Conservation (phyloP, 1,284 basidiomycete species). For the Ganoderma multipileum region DNA sequence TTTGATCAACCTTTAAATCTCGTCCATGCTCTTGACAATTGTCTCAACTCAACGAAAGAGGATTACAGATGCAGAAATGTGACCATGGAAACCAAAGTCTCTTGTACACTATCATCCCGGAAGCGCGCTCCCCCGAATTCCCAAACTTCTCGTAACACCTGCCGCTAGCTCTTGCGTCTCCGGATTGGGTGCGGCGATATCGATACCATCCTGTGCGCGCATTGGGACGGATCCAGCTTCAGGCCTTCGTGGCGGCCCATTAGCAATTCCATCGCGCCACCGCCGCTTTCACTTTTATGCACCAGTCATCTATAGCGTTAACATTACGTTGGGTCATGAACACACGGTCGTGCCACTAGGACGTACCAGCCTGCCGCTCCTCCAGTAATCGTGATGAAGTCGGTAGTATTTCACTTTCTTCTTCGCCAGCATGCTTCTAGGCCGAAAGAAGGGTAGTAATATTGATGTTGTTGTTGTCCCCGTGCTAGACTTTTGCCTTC, state of each 20-base stretch:
- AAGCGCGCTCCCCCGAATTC: slow-evolving; percentile 17
- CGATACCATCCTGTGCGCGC: slow-evolving; percentile 16
- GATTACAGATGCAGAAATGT: no score
- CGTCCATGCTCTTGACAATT: neutral
- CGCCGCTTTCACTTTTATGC: neutral
- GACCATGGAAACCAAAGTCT: neutral
- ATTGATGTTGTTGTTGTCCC: neutral
- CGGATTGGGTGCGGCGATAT: slow-evolving; percentile 16
- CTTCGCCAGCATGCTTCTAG: neutral
- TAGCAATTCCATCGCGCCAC: neutral
- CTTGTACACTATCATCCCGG: neutral
- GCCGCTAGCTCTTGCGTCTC: slow-evolving; percentile 25
- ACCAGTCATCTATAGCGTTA: neutral
- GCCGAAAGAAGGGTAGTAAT: neutral
- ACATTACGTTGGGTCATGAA: neutral
- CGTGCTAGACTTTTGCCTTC: neutral
- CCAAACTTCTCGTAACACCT: slow-evolving; percentile 29
- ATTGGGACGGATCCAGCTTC: slow-evolving; percentile 21
- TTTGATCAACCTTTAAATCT: neutral
- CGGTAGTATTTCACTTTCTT: neutral
- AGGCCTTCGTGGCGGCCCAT: slow-evolving; percentile 22
- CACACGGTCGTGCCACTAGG: neutral
- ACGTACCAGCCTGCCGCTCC: neutral
- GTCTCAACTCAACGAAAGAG: no score
- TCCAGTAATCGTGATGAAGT: neutral